Percentiles rank a stretch among this genome's conserved stretches.
Conservation (phyloP, 371 early-diverging fungal genomes). For the Syncephalastrum monosporum region DNA sequence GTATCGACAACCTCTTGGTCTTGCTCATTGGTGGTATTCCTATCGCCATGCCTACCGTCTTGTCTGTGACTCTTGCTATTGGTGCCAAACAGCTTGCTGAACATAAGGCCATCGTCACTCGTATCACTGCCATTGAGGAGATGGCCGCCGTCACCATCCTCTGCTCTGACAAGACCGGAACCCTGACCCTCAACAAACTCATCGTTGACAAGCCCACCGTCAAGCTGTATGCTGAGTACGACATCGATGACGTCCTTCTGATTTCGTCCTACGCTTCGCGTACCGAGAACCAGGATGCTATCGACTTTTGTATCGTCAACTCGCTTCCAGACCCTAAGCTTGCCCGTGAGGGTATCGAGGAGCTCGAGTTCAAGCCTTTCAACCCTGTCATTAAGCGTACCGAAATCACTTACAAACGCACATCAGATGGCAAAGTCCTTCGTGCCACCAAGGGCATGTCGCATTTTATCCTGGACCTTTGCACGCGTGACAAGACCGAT, state of each 20-base stretch:
- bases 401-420: constrained; percentile 70
- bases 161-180: constrained; percentile 97
- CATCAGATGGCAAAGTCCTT: constrained; percentile 59
- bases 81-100: constrained; percentile 93
- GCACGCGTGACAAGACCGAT: constrained; percentile 67
- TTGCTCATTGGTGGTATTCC: constrained; percentile 83
- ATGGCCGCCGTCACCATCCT: constrained; percentile 92
- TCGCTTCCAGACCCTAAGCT: constrained; percentile 57
- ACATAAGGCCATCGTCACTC: constrained; percentile 91
- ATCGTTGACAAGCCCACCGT: constrained; percentile 68
- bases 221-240: constrained; percentile 58
- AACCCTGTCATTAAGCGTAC: constrained; percentile 90
- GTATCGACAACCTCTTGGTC: constrained; percentile 73
- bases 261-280: constrained; percentile 71
- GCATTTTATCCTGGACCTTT: constrained; percentile 70
- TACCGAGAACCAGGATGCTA: constrained; percentile 77
- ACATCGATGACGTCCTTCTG: constrained; percentile 58
- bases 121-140: constrained; percentile 88
- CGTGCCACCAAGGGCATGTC: constrained; percentile 80
- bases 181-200: constrained; percentile 93
- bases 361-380: constrained; percentile 83
- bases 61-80: constrained; percentile 93
- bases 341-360: constrained; percentile 69
- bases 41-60: constrained; percentile 81
- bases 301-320: constrained; percentile 74